These are phyloP conservation scores for Fusarium tupiense DNA, from an alignment of 2,329 filamentous ascomycete genomes.

Conservation along the genomic window DNA sequence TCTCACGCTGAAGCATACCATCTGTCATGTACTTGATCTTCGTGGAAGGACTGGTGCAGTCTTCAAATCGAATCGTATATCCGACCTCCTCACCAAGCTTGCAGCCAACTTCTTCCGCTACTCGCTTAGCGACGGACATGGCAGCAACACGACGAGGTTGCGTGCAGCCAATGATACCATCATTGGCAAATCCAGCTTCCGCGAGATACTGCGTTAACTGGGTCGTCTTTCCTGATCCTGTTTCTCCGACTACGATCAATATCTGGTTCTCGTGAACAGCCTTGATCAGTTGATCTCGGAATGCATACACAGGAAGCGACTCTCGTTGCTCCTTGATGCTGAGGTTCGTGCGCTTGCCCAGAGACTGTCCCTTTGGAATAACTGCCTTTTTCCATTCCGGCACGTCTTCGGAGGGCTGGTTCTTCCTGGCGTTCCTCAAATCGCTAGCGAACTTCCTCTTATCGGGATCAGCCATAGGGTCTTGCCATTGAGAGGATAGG, in stretches of 20 bases:
- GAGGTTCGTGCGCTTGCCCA: conserved; percentile 88
- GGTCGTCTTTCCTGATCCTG: conserved; percentile 96
- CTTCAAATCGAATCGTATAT: conserved; percentile 97
- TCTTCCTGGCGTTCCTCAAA: conserved; percentile 72
- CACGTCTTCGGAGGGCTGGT: conserved; percentile 71
- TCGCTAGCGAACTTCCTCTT: conserved; percentile 91
- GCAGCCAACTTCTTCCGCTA: conserved; percentile 94
- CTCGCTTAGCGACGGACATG: conserved; percentile 97
- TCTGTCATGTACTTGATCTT: conserved; percentile 99
- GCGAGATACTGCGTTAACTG: conserved; percentile 95
- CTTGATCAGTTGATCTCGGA: conserved; percentile 86
- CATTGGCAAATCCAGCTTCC: conserved; percentile 87
- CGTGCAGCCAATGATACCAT: conserved; percentile 93
- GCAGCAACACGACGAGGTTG: conserved; percentile 97
- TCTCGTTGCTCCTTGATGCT: conserved; percentile 96
- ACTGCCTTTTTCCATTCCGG: conserved; percentile 94
- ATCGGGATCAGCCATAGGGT: conserved; percentile 90
- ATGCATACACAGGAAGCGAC: conserved; percentile 86
- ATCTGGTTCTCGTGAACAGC: conserved; percentile 90
- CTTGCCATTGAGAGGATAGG: conserved; percentile 91
- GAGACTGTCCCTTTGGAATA: conserved; percentile 79
- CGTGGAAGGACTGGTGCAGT: conserved; percentile 86
- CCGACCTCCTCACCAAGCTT: conserved; percentile 91
- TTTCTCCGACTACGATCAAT: conserved; percentile 95
- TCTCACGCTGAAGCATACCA: conserved; percentile 96